Evolutionary conservation across 345 rosid genomes (phyloP).

Genomic region (Acer saccharum): DNA sequence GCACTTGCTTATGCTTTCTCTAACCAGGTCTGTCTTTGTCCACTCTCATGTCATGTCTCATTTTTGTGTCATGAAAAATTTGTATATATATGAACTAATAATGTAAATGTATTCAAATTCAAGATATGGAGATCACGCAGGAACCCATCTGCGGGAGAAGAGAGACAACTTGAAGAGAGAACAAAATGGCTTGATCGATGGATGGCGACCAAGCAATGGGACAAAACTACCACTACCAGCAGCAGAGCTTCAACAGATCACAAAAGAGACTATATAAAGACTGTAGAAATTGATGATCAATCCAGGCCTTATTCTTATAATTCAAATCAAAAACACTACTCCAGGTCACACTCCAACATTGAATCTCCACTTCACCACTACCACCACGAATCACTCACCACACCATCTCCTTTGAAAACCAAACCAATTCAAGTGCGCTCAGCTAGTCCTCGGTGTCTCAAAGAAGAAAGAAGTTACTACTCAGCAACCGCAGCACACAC

Average conservation of each 20-base stretch:
- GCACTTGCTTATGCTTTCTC: constrained; percentile 69
- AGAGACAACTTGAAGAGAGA: constrained; percentile 52
- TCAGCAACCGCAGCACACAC: constrained; percentile 36
- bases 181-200: constrained; percentile 78
- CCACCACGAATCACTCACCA: constrained; percentile 36
- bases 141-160: constrained; percentile 62
- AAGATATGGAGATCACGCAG: constrained; percentile 67
- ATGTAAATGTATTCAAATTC: neutral
- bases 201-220: constrained; percentile 85
- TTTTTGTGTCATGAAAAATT: neutral
- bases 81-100: neutral
- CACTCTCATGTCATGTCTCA: neutral
- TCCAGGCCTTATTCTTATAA: constrained; percentile 23
- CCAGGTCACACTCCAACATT: constrained; percentile 13
- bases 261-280: constrained; percentile 48
- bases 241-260: constrained; percentile 43
- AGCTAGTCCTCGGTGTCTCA: constrained; percentile 59
- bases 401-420: constrained; percentile 68
- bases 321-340: constrained; percentile 17
- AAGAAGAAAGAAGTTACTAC: constrained; percentile 30
- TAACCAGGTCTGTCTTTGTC: constrained; percentile 58
- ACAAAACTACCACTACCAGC: constrained; percentile 25
- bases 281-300: constrained; percentile 51
- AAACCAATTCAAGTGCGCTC: constrained; percentile 55
- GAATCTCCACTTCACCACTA: constrained; percentile 32